Base-by-base conservation (phyloP, 768 basidiomycete genomes). In the Hirschioporus abietinus region DNA sequence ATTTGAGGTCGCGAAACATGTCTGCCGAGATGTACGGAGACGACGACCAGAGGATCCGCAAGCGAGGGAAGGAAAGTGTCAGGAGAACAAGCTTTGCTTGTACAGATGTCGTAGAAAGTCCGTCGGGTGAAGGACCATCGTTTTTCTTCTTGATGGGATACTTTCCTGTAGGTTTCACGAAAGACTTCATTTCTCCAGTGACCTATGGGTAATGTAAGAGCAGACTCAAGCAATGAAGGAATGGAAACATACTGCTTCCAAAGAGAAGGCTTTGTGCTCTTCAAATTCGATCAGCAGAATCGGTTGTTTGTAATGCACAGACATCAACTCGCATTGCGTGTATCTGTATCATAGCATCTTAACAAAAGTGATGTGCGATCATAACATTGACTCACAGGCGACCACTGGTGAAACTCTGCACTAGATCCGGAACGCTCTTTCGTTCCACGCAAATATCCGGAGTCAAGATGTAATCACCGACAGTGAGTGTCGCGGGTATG, bases 251-350 rank as follows among this genome's bases (percentile, higher is more conserved):
- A 52, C 64, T 67, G 92, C 95, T 77, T 95, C 91, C 12, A 99
- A 82, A 0, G 92, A 91, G 76, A 98, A 97, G 0, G 93, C 88
- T 71, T 96, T 98, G 76, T 97, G 92, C 78, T 99, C 95, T 74
- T 99, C 96, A 69, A 99, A 99, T 74, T 99, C 96, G 71, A 99
- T 97, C 10, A 99, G 81, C 18, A 99, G 80, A 64, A 99, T 83
- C 0, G 96, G 96, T 23, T 91, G 88, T 77, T 95, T 97, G 80
- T 99, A 99, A 74, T 98, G 92, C 18, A 89, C 90, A 0, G 92
- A 95, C 96, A 99, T 98, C 24, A 93, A 75, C 77, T 99, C 96
- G 78, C 96, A 99, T 73, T 99, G 97, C 0, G 95, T 92, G 74
- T 96, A 97, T 67, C 96, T 99, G 70, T 1, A 24, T 60, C 10